Conservation (phyloP, 345 rosid genomes). For the Cochlearia excelsa region DNA sequence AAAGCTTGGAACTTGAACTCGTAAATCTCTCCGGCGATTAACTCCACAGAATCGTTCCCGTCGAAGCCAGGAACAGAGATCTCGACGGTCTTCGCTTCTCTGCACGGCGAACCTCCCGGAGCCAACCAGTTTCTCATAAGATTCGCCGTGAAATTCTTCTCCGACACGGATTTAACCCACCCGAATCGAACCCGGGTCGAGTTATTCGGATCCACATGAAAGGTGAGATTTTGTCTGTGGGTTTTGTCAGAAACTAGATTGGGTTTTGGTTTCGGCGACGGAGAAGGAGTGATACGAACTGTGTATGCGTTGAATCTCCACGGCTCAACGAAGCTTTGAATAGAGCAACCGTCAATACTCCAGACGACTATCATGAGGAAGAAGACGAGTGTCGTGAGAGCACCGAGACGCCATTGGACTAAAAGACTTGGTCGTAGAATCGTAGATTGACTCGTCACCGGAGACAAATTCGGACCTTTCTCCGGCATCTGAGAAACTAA, state of each 20-base stretch:
- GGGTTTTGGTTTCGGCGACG: slow-evolving; percentile 6
- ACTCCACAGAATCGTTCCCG: slow-evolving; percentile 43
- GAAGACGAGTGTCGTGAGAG: slow-evolving; percentile 58
- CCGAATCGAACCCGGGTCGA: slow-evolving; percentile 10
- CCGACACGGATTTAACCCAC: slow-evolving; percentile 59
- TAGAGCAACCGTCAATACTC: slow-evolving; percentile 67
- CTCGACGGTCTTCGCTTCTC: slow-evolving; percentile 52
- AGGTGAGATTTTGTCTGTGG: slow-evolving; percentile 21
- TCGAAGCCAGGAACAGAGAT: slow-evolving; percentile 60
- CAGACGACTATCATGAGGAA: slow-evolving; percentile 57
- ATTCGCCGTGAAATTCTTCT: slow-evolving; percentile 46
- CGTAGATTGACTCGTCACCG: slow-evolving; percentile 36
- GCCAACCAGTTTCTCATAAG: slow-evolving; percentile 62
- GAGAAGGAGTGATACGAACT: slow-evolving; percentile 22
- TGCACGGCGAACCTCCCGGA: slow-evolving; percentile 67
- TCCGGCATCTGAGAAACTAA: slow-evolving; percentile 54
- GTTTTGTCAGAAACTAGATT: slow-evolving; percentile 6
- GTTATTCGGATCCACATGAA: slow-evolving; percentile 8
- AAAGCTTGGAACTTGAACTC: slow-evolving; percentile 62
- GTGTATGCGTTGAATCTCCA: slow-evolving; percentile 53
- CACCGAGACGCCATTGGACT: slow-evolving; percentile 70
- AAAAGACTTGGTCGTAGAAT: slow-evolving; percentile 40
- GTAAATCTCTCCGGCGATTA: slow-evolving; percentile 63
- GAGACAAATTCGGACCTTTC: slow-evolving; percentile 43
- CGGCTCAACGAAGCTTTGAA: slow-evolving; percentile 49